phyloP scores from a whole-genome alignment of 768 basidiomycete genomes.

The Coprinellus aureogranulatus region DNA sequence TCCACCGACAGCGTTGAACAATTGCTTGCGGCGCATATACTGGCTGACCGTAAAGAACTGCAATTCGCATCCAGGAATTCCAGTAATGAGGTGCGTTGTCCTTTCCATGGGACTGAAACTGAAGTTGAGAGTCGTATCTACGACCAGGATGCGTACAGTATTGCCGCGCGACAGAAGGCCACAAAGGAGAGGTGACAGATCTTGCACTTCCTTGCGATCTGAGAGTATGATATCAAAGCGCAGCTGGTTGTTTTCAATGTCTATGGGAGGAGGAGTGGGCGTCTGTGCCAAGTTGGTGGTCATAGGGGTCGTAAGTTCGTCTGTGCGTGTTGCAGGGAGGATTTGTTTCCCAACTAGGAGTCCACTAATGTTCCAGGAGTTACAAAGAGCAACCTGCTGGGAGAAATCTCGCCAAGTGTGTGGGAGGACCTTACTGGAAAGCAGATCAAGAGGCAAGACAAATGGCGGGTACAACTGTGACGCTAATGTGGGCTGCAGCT shows the following conservation, averaged over 20 bases:
- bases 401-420: conserved; percentile 27
- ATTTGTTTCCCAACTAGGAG: background rate
- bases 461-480: conserved; percentile 63
- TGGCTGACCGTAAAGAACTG: conserved; percentile 7
- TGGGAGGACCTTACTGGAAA: conserved; percentile 16
- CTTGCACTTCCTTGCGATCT: background rate
- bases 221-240: conserved; percentile 5
- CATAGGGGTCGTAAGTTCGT: too few species aligned
- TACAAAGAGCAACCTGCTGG: conserved; percentile 23
- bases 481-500: conserved; percentile 41
- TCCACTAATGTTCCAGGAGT: conserved; percentile 7
- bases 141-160: conserved; percentile 16
- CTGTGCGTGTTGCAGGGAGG: background rate
- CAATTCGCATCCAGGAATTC: background rate
- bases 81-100: background rate
- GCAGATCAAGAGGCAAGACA: conserved; percentile 37
- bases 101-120: background rate
- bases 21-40: conserved; percentile 6
- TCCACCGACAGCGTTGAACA: background rate
- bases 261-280: background rate
- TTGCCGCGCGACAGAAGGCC: conserved; percentile 11
- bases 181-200: conserved; percentile 19
- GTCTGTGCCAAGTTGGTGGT: background rate
- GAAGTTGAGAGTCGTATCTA: conserved; percentile 10
- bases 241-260: conserved; percentile 19